Base-by-base conservation (phyloP, 139 green algal species). In the Chlamydomonas applanata region DNA sequence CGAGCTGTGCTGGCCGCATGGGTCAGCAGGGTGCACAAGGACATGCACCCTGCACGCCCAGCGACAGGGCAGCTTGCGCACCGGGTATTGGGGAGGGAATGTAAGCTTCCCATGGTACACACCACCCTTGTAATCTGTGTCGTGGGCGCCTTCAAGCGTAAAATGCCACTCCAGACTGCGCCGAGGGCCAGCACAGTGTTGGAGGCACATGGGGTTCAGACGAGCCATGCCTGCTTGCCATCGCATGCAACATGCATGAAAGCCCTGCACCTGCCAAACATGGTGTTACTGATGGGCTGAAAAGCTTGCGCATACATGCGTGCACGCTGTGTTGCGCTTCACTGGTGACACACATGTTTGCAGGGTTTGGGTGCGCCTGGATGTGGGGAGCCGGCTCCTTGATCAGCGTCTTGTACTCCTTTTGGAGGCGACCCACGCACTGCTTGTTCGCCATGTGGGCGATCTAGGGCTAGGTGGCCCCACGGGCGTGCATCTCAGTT, bases 101-200 rank as follows among this genome's bases (percentile, higher is more conserved):
- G 85, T 67, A n/a, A 93, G 61, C 71, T 90, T 91, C 67, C 93
- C 93, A 35, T 95, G 88, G 59, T 97, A 97, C n/a, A 89, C 64
- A 22, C 93, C 93, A 9, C 88, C 91, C 19, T 87, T 75, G 76
- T 89, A 96, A 11, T 89, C 82, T 0, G 83, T 90, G 1, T 72
- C 84, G 45, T 81, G 49, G n/a, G 75, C 65, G 19, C 91, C 91
- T 30, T 93, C 87, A 30, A 95, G 74, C 3, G 93, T 84, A 65
- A 86, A 95, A 64, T 94, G 91, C 91, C 91, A 96, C 54, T 97
- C 93, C 14, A 97, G 82, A 0, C 40, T 62, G n/a, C n/a, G n/a
- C n/a, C n/a, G n/a, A n/a, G n/a, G n/a, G n/a, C n/a, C n/a, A n/a
- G n/a, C n/a, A n/a, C n/a, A n/a, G n/a, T n/a, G n/a, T n/a, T n/a